Conservation (phyloP, 768 basidiomycete species). For the Lepiota venenata region DNA sequence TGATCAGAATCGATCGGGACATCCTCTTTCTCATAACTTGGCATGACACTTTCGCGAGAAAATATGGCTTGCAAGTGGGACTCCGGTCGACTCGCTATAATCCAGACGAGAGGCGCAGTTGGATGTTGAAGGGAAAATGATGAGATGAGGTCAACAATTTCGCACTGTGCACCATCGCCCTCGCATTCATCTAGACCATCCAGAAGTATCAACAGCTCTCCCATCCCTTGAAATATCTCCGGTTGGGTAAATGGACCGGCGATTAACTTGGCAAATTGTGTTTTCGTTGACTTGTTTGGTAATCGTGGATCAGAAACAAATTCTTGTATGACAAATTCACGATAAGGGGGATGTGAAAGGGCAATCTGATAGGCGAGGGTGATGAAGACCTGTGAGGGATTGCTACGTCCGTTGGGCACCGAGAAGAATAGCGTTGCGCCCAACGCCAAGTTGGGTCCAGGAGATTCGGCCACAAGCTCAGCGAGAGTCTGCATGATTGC, state of each 20-base stretch:
- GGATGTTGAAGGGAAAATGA: neutral
- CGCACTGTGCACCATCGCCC: constrained; percentile 10
- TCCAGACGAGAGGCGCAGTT: constrained; percentile 16
- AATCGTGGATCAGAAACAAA: constrained; percentile 9
- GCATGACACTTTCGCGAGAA: too few relatives aligned
- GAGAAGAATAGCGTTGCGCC: constrained; percentile 22
- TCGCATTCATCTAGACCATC: too few relatives aligned
- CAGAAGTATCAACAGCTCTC: constrained; percentile 13
- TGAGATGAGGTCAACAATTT: constrained; percentile 14
- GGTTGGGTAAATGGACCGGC: constrained; percentile 8
- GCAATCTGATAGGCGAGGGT: constrained; percentile 23
- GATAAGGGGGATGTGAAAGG: neutral
- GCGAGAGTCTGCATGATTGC: too few relatives aligned
- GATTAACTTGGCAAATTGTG: constrained; percentile 14
- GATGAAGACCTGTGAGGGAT: constrained; percentile 13
- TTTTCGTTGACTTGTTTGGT: constrained; percentile 2
- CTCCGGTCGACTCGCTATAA: constrained; percentile 26
- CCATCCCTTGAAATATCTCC: neutral
- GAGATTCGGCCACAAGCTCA: too few relatives aligned
- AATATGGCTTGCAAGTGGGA: constrained; percentile 15
- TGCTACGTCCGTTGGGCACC: neutral
- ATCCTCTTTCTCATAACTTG: too few relatives aligned
- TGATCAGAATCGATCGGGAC: too few relatives aligned
- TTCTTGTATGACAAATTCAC: constrained; percentile 6
- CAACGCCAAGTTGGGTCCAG: neutral